A percentile compares a stretch with the other conserved stretches of the same genome.
These are phyloP conservation scores for Baorangia bicolor DNA, from an alignment of 768 basidiomycete species.

Conservation along the genomic window DNA sequence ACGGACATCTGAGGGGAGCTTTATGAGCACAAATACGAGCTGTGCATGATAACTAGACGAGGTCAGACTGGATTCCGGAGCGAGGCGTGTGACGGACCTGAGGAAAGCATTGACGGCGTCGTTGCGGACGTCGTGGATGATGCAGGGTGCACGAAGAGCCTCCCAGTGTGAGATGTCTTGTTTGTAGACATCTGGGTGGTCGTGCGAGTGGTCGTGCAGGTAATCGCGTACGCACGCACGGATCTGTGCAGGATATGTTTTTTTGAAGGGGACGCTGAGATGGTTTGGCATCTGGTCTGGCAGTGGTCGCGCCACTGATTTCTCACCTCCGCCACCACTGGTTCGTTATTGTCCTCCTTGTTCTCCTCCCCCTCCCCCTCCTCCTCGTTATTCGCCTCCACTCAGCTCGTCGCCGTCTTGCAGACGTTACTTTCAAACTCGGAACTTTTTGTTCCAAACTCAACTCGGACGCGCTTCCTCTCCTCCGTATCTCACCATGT, in stretches of 20 bases:
- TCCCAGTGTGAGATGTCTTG: constrained; percentile 76
- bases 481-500: constrained; percentile 39
- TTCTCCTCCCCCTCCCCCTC: constrained; percentile 11
- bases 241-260: constrained; percentile 55
- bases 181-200: constrained; percentile 83
- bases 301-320: constrained; percentile 14
- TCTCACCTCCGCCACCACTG: constrained; percentile 10
- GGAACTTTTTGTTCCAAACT: constrained; percentile 10
- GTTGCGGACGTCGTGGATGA: constrained; percentile 57
- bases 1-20: constrained; percentile 77
- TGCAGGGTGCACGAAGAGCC: constrained; percentile 52
- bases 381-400: no score
- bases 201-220: constrained; percentile 63
- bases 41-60: constrained; percentile 84
- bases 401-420: background rate
- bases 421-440: background rate
- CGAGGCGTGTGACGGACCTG: constrained; percentile 47
- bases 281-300: constrained; percentile 73
- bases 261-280: constrained; percentile 73
- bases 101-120: constrained; percentile 49
- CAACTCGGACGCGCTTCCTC: background rate
- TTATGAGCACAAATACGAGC: constrained; percentile 76
- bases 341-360: constrained; percentile 9
- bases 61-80: constrained; percentile 1
- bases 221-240: constrained; percentile 58